A percentile compares a stretch with the other conserved stretches of the same genome.
Evolutionary conservation across 116 monocot genomes (phyloP).

Genomic region (Phalaenopsis hybrid): DNA sequence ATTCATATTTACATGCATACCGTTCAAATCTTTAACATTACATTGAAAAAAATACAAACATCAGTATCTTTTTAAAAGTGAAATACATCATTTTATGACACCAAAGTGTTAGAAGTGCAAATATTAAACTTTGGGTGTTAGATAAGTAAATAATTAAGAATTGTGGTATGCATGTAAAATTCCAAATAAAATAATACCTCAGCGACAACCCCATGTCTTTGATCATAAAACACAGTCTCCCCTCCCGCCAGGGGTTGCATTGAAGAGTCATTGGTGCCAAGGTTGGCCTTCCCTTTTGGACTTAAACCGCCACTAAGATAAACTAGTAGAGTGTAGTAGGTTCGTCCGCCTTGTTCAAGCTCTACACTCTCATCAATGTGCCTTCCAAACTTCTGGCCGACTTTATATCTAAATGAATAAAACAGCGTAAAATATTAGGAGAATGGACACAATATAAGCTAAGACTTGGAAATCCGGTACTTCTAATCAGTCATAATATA

Average conservation of each 20-base stretch:
- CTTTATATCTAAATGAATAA: conserved; percentile 50
- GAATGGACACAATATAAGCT: neutral
- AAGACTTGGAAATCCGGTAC: neutral
- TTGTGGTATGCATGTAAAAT: too few relatives aligned
- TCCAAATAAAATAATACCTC: conserved; percentile 37
- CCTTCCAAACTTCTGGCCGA: conserved; percentile 75
- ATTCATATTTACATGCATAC: too few relatives aligned
- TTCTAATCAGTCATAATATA: too few relatives aligned
- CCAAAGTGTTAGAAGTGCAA: too few relatives aligned
- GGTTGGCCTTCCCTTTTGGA: conserved; percentile 23
- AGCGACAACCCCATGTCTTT: conserved; percentile 50
- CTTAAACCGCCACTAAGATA: conserved; percentile 52
- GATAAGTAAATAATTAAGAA: too few relatives aligned
- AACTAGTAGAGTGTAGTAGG: conserved; percentile 75
- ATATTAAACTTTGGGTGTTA: too few relatives aligned
- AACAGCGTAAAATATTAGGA: neutral
- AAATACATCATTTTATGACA: too few relatives aligned
- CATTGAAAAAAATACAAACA: too few relatives aligned
- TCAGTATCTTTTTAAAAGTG: too few relatives aligned
- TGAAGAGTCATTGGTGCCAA: conserved; percentile 16
- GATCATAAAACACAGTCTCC: conserved; percentile 90
- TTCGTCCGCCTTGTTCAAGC: conserved; percentile 47
- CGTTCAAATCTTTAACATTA: too few relatives aligned
- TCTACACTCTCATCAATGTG: conserved; percentile 94
- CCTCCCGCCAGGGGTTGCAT: conserved; percentile 56